A percentile compares a stretch with the other conserved stretches of the same genome.
These are phyloP conservation scores for Xylogone sp. DNA, from an alignment of 2,329 filamentous ascomycete species.

Conservation along the genomic window DNA sequence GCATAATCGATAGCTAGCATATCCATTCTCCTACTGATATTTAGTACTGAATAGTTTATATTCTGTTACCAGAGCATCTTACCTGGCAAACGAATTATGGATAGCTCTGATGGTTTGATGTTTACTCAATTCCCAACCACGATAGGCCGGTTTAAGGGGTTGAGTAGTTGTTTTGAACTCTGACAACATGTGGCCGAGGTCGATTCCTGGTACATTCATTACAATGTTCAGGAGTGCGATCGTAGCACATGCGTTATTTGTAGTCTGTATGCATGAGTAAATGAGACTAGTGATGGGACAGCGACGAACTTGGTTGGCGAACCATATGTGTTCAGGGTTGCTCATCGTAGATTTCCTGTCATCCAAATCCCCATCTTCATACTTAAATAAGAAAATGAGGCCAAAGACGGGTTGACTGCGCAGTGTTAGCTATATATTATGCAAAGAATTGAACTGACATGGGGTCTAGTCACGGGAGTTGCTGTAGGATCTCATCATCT, in stretches of 20 bases:
- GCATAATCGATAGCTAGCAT: slow-evolving; percentile 68
- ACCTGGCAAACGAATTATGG: slow-evolving; percentile 85
- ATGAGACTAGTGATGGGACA: not conserved
- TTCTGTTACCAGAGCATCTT: slow-evolving; percentile 21
- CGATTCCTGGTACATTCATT: slow-evolving; percentile 70
- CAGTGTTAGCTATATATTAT: slow-evolving; percentile 23
- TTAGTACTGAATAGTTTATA: not conserved
- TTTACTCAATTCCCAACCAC: slow-evolving; percentile 71
- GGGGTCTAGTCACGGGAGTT: slow-evolving; percentile 49
- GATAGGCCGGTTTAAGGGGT: slow-evolving; percentile 63
- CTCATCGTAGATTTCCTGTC: slow-evolving; percentile 47
- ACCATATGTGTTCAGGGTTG: slow-evolving; percentile 74
- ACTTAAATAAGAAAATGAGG: slow-evolving; percentile 85
- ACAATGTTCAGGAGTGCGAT: slow-evolving; percentile 89
- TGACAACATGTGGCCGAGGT: slow-evolving; percentile 66
- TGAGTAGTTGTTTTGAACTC: slow-evolving; percentile 71
- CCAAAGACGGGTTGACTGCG: slow-evolving; percentile 71
- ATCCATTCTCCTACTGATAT: slow-evolving; percentile 60
- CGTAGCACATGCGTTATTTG: slow-evolving; percentile 84
- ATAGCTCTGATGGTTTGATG: slow-evolving; percentile 74
- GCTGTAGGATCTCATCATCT: slow-evolving; percentile 60
- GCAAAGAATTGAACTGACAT: not conserved
- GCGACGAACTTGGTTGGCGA: slow-evolving; percentile 75
- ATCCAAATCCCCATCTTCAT: slow-evolving; percentile 44
- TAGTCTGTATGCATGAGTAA: slow-evolving; percentile 50